Base-by-base conservation (phyloP, 352 stramenopile species). In the Globisporangium mamillatum region DNA sequence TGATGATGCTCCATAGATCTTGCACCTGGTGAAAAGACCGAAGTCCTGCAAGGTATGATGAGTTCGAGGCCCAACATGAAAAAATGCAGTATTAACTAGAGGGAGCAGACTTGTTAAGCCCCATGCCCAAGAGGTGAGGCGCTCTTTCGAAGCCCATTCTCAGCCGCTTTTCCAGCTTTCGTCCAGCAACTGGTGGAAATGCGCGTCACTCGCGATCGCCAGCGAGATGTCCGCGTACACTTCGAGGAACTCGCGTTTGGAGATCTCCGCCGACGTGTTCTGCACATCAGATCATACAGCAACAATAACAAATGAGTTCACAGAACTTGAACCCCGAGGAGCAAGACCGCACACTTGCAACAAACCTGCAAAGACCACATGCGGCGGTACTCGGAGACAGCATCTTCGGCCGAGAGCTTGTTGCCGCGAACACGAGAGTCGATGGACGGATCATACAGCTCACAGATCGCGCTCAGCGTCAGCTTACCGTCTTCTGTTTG, bases 221-320 rank as follows among this genome's bases (percentile, higher is more conserved):
- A 75, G 74, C 14, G 87, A 88, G 8, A 94, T 78, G 64, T 94
- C 84, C 6, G 70, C 66, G 76, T 94, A 94, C 29, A 92, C 79
- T 8, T 93, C 82, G 9, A 88, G 44, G 63, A 94, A 94, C 53
- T 91, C 78, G 41, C 71, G 74, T 7, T 60, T 69, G 2, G 81
- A 82, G 57, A 93, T 68, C 29, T 88, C 74, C 8, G 70, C 59
- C 12, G 60, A 53, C 38, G 41, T 16, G 18, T 50, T 50, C 41
- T 50, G 41, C 16, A 50, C 6, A 5, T 50, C 8, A 60, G 20
- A 0, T 38, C 63, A 60, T 70, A 16, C 25, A n/a, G 57, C 27
- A 67, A 52, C 16, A 46, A 46, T 25, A 63, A 48, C 38, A 52
- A 62, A 48, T 55, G 3, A 38, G 25, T 27, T 24, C 48, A 20